A percentile compares a stretch with the other conserved stretches of the same genome.
These are phyloP conservation scores for Diaporthe sp. DNA, from an alignment of 2,329 filamentous ascomycete genomes.

Conservation along the genomic window DNA sequence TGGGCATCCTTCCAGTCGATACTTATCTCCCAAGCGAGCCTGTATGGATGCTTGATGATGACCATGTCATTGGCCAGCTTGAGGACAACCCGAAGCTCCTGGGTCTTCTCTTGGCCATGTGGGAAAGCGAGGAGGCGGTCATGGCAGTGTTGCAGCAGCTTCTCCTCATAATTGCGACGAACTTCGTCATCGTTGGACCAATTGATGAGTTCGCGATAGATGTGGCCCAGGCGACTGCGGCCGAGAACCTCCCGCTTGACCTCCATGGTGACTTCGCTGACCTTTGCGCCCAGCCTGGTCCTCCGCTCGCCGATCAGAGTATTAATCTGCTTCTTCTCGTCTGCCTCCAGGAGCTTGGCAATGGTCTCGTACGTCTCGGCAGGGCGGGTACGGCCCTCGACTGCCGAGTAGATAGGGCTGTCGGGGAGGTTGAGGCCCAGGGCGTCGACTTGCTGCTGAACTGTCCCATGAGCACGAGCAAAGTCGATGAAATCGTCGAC, in stretches of 20 bases:
- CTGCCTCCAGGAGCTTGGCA: slow-evolving; percentile 84
- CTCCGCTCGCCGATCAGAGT: slow-evolving; percentile 89
- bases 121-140: slow-evolving; percentile 81
- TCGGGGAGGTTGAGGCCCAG: slow-evolving; percentile 83
- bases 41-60: slow-evolving; percentile 91
- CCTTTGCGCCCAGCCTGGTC: slow-evolving; percentile 86
- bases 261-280: slow-evolving; percentile 86
- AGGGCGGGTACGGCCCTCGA: slow-evolving; percentile 88
- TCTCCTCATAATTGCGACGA: slow-evolving; percentile 90
- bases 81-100: slow-evolving; percentile 80
- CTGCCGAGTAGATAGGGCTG: slow-evolving; percentile 82
- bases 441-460: slow-evolving; percentile 81
- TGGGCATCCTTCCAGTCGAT: slow-evolving; percentile 90
- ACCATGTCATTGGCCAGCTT: slow-evolving; percentile 93
- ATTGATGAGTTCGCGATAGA: slow-evolving; percentile 88
- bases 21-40: slow-evolving; percentile 90
- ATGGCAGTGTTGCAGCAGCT: slow-evolving; percentile 84
- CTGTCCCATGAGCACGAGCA: slow-evolving; percentile 79
- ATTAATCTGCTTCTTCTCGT: slow-evolving; percentile 92
- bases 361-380: slow-evolving; percentile 85
- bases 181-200: slow-evolving; percentile 92
- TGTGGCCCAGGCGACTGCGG: slow-evolving; percentile 81
- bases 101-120: slow-evolving; percentile 72
- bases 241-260: slow-evolving; percentile 88
- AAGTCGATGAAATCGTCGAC: slow-evolving; percentile 86